phyloP scores from a whole-genome alignment of 352 stramenopile species.

The Pythium rhizo-oryzae region DNA sequence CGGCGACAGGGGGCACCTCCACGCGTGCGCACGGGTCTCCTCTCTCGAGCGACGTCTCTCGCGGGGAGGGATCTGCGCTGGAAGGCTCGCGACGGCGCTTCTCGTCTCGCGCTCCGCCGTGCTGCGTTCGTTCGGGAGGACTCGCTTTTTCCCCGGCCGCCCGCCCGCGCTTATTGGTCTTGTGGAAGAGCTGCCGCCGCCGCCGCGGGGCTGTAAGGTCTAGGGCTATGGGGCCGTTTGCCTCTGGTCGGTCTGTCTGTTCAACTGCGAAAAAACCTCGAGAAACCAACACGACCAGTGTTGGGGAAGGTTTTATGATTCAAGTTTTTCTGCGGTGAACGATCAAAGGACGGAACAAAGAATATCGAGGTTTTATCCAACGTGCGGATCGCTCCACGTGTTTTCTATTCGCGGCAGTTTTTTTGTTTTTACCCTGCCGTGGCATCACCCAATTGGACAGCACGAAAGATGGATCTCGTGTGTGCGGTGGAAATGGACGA shows the following conservation, averaged over 20 bases:
- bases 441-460: background rate
- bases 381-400: background rate
- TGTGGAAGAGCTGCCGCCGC: constrained; percentile 16
- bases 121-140: constrained; percentile 5
- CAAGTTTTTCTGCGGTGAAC: background rate
- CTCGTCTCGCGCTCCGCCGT: background rate
- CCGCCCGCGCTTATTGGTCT: constrained; percentile 24
- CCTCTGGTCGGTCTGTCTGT: constrained; percentile 7
- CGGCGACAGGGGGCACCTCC: background rate
- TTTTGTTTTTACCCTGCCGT: background rate
- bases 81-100: constrained; percentile 5
- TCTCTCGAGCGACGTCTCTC: constrained; percentile 4
- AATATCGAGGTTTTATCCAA: constrained; percentile 22
- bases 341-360: no score
- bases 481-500: background rate
- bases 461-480: background rate
- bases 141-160: background rate
- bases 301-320: constrained; percentile 7
- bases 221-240: constrained; percentile 27
- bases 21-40: constrained; percentile 12
- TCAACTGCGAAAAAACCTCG: constrained; percentile 28
- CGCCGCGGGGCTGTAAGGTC: constrained; percentile 20
- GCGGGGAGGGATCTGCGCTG: background rate
- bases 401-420: constrained; percentile 18
- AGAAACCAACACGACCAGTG: constrained; percentile 11